These are phyloP conservation scores for Gigaspora rosea DNA, from an alignment of 192 early-diverging fungal species.

Conservation along the genomic window DNA sequence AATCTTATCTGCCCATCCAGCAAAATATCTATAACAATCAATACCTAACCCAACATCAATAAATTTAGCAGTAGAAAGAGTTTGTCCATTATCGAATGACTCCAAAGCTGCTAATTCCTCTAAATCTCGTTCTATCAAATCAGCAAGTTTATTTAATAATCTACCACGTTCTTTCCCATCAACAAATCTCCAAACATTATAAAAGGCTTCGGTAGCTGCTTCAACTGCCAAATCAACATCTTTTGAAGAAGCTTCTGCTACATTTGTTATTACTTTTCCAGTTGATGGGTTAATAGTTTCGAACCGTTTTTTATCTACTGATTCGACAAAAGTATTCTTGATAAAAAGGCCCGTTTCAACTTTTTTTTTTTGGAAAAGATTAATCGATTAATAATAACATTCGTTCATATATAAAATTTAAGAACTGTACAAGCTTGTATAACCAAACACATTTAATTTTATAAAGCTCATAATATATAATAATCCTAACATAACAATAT, in stretches of 20 bases:
- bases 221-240: conserved; percentile 59
- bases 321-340: conserved; percentile 60
- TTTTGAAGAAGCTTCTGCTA: conserved; percentile 42
- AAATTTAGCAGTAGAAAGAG: conserved; percentile 55
- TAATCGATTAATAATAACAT: too few relatives aligned
- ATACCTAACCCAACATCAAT: conserved; percentile 66
- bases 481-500: too few relatives aligned
- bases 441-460: too few relatives aligned
- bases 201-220: conserved; percentile 58
- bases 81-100: conserved; percentile 78
- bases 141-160: conserved; percentile 66
- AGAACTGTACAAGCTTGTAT: too few relatives aligned
- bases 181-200: conserved; percentile 55
- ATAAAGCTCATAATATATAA: too few relatives aligned
- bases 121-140: conserved; percentile 47
- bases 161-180: conserved; percentile 48
- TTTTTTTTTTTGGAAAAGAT: too few relatives aligned
- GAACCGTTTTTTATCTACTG: conserved; percentile 50
- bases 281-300: conserved; percentile 64
- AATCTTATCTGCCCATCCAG: conserved; percentile 65
- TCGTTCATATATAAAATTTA: too few relatives aligned
- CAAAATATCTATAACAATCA: conserved; percentile 77
- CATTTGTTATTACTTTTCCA: conserved; percentile 48
- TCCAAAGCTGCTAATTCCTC: conserved; percentile 62
- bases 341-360: conserved; percentile 61